Evolutionary conservation across 106 monocot genomes (phyloP), one percentile per base, ranked within the genome.

Genomic region (Dioscorea alata): DNA sequence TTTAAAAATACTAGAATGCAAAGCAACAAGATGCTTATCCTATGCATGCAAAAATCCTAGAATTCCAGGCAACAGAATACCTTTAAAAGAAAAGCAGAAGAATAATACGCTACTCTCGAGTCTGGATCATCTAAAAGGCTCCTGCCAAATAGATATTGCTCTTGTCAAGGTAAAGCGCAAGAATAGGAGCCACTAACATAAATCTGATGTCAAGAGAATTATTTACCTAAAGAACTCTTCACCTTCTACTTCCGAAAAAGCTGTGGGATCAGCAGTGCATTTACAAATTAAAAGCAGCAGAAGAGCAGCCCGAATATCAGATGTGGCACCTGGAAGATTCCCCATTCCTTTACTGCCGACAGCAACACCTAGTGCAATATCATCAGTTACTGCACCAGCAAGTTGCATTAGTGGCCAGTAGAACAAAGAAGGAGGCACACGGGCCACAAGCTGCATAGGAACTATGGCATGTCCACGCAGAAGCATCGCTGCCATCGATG

Each of bases 211-310:
- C 57, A 22, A 60, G 24, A 32, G 49, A 50, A 59, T 49, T 75
- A 88, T 91, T 54, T 75, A 88, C 95, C 95, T 99, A 64, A 99
- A 99, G 65, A 99, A 99, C 57, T 99, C 93, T 71, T 99, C 88
- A 31, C 93, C 99, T 79, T 90, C 99, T 64, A 99, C 87, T 69
- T 99, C 99, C 4, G 67, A 35, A 68, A 93, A 87, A 60, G 99
- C 99, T 25, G 71, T 69, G 25, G 84, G 68, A 82, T 93, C 99
- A 59, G 80, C 82, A 49, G 85, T 90, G 74, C 99, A 99, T 85
- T 90, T 99, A 59, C 93, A 82, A 65, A 90, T 90, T 66, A 99
- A 71, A 65, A 99, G 87, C 16, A 93, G 67, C 16, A 99, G 89
- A 59, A 99, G 76, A 2, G 90, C 90, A 31, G 99, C 99, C 56